Conservation (phyloP, 1,284 basidiomycete species). For the Sphaerobolus stellatus region DNA sequence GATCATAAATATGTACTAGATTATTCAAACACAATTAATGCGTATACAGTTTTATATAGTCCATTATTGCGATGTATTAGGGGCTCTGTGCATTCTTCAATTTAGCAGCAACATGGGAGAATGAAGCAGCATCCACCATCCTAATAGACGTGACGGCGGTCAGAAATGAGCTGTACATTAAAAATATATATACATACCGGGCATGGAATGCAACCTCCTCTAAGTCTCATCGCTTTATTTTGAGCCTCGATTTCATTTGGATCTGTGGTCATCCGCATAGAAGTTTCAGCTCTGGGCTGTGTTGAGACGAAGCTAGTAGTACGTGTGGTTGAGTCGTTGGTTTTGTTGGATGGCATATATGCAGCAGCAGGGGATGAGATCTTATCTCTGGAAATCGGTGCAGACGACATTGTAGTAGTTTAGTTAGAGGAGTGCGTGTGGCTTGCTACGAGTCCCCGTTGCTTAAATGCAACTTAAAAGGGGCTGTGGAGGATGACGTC, state of each 20-base stretch:
- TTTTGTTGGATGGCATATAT: neutral
- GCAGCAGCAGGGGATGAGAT: neutral
- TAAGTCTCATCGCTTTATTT: slow-evolving; percentile 18
- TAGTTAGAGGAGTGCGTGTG: neutral
- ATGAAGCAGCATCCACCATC: slow-evolving; percentile 22
- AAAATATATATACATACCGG: no score
- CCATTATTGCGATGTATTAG: neutral
- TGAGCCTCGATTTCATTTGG: slow-evolving; percentile 3
- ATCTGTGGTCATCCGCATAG: slow-evolving; percentile 5
- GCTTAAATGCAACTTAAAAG: no score
- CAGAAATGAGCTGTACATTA: no score
- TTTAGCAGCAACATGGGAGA: slow-evolving; percentile 20
- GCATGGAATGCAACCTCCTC: slow-evolving; percentile 28
- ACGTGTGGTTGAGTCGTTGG: neutral
- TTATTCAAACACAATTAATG: neutral
- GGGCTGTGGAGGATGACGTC: slow-evolving; percentile 1
- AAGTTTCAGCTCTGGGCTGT: slow-evolving; percentile 3
- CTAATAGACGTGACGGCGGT: no score
- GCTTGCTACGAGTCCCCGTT: no score
- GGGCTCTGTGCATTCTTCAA: neutral
- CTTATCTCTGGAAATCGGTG: neutral
- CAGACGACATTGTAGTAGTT: neutral
- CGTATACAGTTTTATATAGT: neutral
- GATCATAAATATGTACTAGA: neutral
- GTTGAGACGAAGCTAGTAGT: neutral